These are phyloP conservation scores for Gracilaria vermiculophylla DNA, from an alignment of 23 red algal species.

Conservation along the genomic window DNA sequence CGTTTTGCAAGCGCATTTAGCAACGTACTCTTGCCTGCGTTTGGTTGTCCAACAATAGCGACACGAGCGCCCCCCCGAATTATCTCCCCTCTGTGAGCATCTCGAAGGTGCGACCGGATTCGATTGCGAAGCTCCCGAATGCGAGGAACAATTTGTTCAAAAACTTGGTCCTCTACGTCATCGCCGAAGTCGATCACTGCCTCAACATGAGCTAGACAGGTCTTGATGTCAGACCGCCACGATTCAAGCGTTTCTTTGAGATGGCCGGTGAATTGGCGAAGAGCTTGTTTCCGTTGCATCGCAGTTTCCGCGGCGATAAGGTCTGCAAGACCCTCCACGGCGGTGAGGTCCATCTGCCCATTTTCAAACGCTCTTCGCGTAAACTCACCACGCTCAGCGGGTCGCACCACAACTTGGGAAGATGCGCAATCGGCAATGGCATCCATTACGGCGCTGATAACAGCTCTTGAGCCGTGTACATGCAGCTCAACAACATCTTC, in stretches of 20 bases:
- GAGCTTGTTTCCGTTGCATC: constrained; percentile 64
- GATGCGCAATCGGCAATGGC: constrained; percentile 33
- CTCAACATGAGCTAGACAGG: constrained; percentile 78
- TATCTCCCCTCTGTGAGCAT: constrained; percentile 74
- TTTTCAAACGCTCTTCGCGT: constrained; percentile 87
- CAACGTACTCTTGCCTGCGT: constrained; percentile 91
- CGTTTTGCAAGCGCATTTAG: constrained; percentile 79
- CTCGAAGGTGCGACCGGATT: constrained; percentile 43
- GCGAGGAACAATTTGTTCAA: constrained; percentile 51
- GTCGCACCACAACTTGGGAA: constrained; percentile 5
- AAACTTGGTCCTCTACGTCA: constrained; percentile 75
- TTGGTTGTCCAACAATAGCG: constrained; percentile 80
- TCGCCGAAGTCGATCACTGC: constrained; percentile 93
- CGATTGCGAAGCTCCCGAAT: constrained; percentile 32
- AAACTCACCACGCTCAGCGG: constrained; percentile 84
- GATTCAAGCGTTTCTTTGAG: constrained; percentile 37
- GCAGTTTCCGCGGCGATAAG: constrained; percentile 85
- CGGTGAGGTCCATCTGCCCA: constrained; percentile 80
- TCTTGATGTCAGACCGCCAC: constrained; percentile 73
- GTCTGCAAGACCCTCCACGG: constrained; percentile 86
- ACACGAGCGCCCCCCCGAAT: constrained; percentile 72
- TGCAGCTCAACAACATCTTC: constrained; percentile 98
- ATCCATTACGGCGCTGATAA: constrained; percentile 62
- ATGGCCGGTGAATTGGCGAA: constrained; percentile 68
- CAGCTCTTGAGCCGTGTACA: constrained; percentile 86